These are phyloP conservation scores for Pyrrhoderma noxium DNA, from an alignment of 1,284 basidiomycete species.

Conservation along the genomic window DNA sequence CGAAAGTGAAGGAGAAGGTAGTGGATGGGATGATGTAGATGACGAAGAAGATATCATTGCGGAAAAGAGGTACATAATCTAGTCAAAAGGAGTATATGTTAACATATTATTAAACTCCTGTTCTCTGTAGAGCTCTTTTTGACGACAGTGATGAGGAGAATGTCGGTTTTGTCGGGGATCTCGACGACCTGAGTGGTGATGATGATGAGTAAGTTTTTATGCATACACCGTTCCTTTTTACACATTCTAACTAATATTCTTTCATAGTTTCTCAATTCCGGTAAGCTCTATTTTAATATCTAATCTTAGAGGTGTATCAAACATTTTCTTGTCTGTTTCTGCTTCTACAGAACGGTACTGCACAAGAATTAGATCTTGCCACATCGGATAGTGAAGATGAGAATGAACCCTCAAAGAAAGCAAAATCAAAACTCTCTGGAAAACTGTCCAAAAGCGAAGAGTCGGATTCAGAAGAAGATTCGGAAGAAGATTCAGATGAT, in stretches of 20 bases:
- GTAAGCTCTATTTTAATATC: constrained; percentile 4
- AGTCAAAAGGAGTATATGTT: neutral
- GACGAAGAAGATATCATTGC: constrained; percentile 38
- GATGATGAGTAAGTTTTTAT: constrained; percentile 28
- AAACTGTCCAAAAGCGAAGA: constrained; percentile 9
- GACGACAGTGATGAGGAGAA: constrained; percentile 45
- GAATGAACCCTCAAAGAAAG: constrained; percentile 15
- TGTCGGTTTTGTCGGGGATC: constrained; percentile 35
- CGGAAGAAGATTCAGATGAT: constrained; percentile 38
- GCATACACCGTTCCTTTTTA: constrained; percentile 4
- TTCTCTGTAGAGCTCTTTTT: constrained; percentile 37
- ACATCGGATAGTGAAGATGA: constrained; percentile 29
- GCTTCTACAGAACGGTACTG: constrained; percentile 30
- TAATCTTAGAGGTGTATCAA: too few relatives aligned
- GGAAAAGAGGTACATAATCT: constrained; percentile 36
- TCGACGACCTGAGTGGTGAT: constrained; percentile 43
- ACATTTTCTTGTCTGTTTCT: too few relatives aligned
- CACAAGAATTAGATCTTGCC: constrained; percentile 62
- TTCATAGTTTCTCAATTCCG: constrained; percentile 5
- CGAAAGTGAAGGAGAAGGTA: constrained; percentile 27
- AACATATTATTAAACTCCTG: constrained; percentile 8
- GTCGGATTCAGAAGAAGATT: constrained; percentile 37
- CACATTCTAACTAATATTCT: constrained; percentile 1
- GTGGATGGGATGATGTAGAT: constrained; percentile 61
- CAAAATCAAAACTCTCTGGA: constrained; percentile 25